Conservation (phyloP, 768 basidiomycete species). For the Mrakia hoshinonis region DNA sequence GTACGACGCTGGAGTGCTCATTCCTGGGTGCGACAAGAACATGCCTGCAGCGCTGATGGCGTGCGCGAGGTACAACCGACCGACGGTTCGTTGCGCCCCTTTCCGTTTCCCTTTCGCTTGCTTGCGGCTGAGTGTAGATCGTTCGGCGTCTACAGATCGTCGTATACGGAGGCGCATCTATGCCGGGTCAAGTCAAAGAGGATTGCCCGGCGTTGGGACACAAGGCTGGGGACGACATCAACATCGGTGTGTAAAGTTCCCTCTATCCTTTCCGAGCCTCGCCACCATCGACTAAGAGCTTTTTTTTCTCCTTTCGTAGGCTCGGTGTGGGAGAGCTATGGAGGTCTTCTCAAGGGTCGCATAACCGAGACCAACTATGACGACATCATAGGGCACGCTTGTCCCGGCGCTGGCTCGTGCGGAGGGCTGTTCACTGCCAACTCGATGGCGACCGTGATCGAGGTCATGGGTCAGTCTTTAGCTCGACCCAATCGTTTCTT, state of each 20-base stretch:
- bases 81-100: not conserved
- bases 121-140: not conserved
- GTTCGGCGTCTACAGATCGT: not conserved
- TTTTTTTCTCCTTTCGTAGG: not conserved
- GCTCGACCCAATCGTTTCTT: too few species aligned
- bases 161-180: conserved; percentile 1
- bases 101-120: not conserved
- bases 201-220: conserved; percentile 48
- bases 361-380: conserved; percentile 71
- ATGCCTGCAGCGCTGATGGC: conserved; percentile 39
- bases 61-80: conserved; percentile 31
- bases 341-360: conserved; percentile 7
- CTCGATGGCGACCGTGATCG: conserved; percentile 55
- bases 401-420: conserved; percentile 74
- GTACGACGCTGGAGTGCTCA: conserved; percentile 34
- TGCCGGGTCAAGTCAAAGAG: conserved; percentile 5
- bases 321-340: not conserved
- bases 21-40: conserved; percentile 34
- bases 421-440: conserved; percentile 61
- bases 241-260: conserved; percentile 53
- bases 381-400: conserved; percentile 76
- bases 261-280: conserved; percentile 48
- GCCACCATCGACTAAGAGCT: not conserved
- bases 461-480: too few species aligned
- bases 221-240: conserved; percentile 70